Evolutionary conservation across 805 yeast genomes (phyloP).

Genomic region (Brettanomyces nanus): DNA sequence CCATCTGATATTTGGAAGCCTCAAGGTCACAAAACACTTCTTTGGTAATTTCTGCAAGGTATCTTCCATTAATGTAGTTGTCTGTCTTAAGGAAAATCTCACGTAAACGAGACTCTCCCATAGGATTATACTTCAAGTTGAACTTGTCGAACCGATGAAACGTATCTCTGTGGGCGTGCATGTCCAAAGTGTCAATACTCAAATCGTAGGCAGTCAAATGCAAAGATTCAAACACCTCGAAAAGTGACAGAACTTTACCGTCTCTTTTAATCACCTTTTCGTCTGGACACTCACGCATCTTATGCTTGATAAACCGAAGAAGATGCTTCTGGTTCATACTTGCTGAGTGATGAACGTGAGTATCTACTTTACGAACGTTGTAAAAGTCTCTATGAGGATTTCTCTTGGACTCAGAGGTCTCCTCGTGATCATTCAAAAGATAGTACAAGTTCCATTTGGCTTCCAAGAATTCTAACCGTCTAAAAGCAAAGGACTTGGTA

Average conservation of each 20-base stretch:
- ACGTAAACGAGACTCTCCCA: constrained; percentile 95
- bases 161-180: constrained; percentile 99
- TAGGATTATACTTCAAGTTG: constrained; percentile 93
- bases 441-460: constrained; percentile 94
- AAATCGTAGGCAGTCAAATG: constrained; percentile 90
- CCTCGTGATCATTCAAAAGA: constrained; percentile 86
- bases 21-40: constrained; percentile 94
- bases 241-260: constrained; percentile 75
- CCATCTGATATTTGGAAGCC: constrained; percentile 93
- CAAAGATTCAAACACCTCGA: constrained; percentile 87
- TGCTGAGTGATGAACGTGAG: constrained; percentile 98
- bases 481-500: constrained; percentile 89
- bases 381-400: constrained; percentile 97
- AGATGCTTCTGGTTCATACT: constrained; percentile 98
- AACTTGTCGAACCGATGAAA: constrained; percentile 97
- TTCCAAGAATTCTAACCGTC: constrained; percentile 86
- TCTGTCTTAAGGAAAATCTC: constrained; percentile 95
- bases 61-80: constrained; percentile 80
- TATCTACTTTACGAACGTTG: constrained; percentile 93
- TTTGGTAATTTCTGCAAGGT: constrained; percentile 86
- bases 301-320: constrained; percentile 87
- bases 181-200: constrained; percentile 92
- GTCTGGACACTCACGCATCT: constrained; percentile 76
- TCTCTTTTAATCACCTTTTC: constrained; percentile 93
- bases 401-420: constrained; percentile 78